phyloP scores from a whole-genome alignment of 345 rosid genomes.

The Hibiscus syriacus region DNA sequence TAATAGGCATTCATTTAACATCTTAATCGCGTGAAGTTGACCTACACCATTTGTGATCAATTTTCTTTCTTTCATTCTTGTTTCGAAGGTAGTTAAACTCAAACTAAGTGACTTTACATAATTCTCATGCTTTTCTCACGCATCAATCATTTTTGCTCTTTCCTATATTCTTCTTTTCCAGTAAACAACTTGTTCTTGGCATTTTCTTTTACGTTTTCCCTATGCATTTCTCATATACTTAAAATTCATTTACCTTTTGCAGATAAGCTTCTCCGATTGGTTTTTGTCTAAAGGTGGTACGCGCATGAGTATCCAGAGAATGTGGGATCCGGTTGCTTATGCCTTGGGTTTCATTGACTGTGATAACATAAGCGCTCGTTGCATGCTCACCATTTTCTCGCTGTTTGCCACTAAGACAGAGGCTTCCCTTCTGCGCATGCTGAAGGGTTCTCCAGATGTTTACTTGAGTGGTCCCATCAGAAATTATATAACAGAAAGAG shows the following conservation, averaged over 20 bases:
- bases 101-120: neutral
- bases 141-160: neutral
- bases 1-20: neutral
- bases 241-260: conserved; percentile 17
- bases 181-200: neutral
- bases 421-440: conserved; percentile 96
- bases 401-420: conserved; percentile 98
- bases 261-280: conserved; percentile 98
- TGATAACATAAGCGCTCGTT: conserved; percentile 95
- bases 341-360: conserved; percentile 99
- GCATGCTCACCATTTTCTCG: conserved; percentile 99
- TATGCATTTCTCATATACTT: neutral
- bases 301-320: conserved; percentile 74
- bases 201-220: neutral
- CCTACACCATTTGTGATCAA: neutral
- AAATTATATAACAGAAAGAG: no score
- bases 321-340: conserved; percentile 99
- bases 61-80: neutral
- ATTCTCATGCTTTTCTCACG: neutral
- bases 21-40: neutral
- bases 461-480: conserved; percentile 92
- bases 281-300: conserved; percentile 96
- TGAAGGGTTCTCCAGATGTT: conserved; percentile 94
- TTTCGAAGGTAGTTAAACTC: neutral
- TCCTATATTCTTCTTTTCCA: neutral